Percentiles rank a stretch among this genome's conserved stretches.
phyloP scores from a whole-genome alignment of 805 yeast genomes.

The Pichia eremophila region DNA sequence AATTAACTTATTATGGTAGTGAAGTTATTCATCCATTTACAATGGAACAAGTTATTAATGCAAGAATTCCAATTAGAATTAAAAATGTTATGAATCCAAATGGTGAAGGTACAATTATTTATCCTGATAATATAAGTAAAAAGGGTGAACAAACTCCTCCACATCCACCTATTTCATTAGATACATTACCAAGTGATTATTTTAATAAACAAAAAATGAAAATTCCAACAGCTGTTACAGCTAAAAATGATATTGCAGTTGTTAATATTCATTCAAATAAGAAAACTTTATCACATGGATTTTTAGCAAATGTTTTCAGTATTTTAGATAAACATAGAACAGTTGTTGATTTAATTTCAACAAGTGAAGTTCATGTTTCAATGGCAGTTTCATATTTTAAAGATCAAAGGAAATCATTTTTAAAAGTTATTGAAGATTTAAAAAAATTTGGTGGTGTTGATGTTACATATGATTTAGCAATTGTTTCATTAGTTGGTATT shows the following conservation, averaged over 20 bases:
- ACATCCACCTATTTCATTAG: constrained; percentile 80
- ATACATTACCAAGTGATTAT: constrained; percentile 32
- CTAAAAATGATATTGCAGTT: constrained; percentile 86
- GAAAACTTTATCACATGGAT: constrained; percentile 88
- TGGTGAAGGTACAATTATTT: constrained; percentile 91
- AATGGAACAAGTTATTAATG: constrained; percentile 96
- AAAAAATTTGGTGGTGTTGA: constrained; percentile 81
- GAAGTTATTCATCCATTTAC: constrained; percentile 99
- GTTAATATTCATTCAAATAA: constrained; percentile 90
- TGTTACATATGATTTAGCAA: constrained; percentile 77
- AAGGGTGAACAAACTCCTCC: constrained; percentile 89
- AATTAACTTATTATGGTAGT: constrained; percentile 92
- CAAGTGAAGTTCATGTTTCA: constrained; percentile 96
- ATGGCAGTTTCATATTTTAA: constrained; percentile 89
- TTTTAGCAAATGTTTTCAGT: constrained; percentile 82
- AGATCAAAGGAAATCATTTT: constrained; percentile 42
- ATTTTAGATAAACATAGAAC: constrained; percentile 74
- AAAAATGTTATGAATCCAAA: constrained; percentile 90
- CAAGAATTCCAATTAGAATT: constrained; percentile 92
- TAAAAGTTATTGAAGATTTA: constrained; percentile 70
- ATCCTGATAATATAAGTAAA: constrained; percentile 81
- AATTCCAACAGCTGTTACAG: constrained; percentile 92
- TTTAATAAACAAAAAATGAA: constrained; percentile 35
- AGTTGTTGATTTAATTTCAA: constrained; percentile 92
- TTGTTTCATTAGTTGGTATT: constrained; percentile 89